Evolutionary conservation across 768 basidiomycete genomes (phyloP), one percentile per base, ranked within the genome.

Genomic region (Panaeolus papilionaceus): DNA sequence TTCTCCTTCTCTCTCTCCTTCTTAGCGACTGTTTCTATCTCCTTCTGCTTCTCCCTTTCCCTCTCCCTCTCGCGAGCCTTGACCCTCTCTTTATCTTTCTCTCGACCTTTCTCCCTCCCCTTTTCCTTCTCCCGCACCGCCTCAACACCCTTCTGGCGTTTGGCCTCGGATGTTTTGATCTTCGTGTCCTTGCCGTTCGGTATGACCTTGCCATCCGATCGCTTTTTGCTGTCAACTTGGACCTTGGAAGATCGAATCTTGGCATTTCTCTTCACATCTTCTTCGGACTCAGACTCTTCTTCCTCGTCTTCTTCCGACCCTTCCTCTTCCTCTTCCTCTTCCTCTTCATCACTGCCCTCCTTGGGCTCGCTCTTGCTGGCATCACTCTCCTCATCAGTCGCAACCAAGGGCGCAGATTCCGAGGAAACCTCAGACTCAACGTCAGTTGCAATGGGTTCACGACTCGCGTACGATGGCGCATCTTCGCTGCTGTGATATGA

Each of bases 311-410:
- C 66, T 10, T 66, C 65, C 33, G 26, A 38, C 12, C 26, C 42
- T 4, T 65, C 66, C 1, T 71, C 70, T 1, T 71, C 71, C 1
- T 64, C 65, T 4, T 64, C 54, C 42, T 39, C 65, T 10, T 69
- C 54, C 26, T 72, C 74, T 16, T 69, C 65, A 16, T 68, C 65
- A 2, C 64, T 65, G 37, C 67, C 65, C 64, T 66, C 62, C 28
- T 62, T 64, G 8, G 58, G 54, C 0, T 40, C 67, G 2, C 40
- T 68, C 39, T 72, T 73, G 28, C 63, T 64, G n/a, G 69, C 70
- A 18, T 76, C 44, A 62, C 74, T 71, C 20, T 65, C 67, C 6
- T 47, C 66, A 8, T 58, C 54, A 12, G 54, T 58, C 5, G 33
- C 54, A 33, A 58, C 54, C 54, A 58, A 37, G 26, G 28, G 54